Conservation (phyloP, 2,329 filamentous ascomycete genomes). For the Aspergillus awamori region DNA sequence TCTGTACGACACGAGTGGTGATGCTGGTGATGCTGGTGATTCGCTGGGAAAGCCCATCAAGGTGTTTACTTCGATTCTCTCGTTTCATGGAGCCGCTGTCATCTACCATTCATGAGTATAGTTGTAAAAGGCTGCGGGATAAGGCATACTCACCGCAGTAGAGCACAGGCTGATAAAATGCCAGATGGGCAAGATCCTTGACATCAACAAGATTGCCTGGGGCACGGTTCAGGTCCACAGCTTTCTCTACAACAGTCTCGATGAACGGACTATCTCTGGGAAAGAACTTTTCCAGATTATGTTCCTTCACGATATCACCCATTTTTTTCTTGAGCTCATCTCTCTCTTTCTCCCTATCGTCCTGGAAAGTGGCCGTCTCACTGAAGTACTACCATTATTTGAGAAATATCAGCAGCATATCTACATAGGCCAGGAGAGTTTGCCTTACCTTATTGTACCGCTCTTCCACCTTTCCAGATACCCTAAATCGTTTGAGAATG, state of each 20-base stretch:
- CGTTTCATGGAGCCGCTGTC: constrained; percentile 6
- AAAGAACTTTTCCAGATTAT: background rate
- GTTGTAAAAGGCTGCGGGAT: too few species aligned
- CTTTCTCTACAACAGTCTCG: background rate
- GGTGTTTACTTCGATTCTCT: background rate
- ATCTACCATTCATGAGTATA: too few species aligned
- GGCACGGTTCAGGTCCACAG: background rate
- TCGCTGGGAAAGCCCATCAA: background rate
- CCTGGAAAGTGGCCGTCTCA: background rate
- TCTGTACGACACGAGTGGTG: background rate
- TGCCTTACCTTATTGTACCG: background rate
- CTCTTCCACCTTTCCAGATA: background rate
- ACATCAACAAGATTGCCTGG: background rate
- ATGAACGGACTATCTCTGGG: background rate
- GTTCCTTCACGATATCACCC: background rate
- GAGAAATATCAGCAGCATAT: background rate
- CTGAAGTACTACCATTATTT: background rate
- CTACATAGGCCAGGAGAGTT: background rate
- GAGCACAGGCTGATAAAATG: constrained; percentile 2
- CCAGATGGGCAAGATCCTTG: background rate
- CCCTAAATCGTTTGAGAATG: background rate
- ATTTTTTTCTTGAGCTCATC: constrained; percentile 4
- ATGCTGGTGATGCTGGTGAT: background rate
- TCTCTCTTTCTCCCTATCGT: background rate
- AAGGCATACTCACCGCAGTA: too few species aligned